These are phyloP conservation scores for Alternaria atra DNA, from an alignment of 2,329 filamentous ascomycete species.

Conservation along the genomic window DNA sequence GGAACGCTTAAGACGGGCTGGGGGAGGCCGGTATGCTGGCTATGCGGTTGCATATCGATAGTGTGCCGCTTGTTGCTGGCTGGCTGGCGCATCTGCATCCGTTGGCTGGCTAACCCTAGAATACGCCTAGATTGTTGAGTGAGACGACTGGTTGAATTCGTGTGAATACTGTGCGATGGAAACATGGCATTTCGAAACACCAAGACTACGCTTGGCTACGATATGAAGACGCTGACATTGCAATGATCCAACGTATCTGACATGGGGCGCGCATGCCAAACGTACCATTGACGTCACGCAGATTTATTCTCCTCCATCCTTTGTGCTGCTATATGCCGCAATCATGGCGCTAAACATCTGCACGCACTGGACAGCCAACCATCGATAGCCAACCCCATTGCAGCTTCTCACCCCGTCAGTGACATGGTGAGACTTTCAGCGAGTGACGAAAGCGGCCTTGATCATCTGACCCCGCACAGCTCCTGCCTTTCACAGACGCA, in stretches of 20 bases:
- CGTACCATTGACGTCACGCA: slow-evolving; percentile 18
- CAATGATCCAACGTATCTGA: slow-evolving; percentile 1
- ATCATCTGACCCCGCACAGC: slow-evolving; percentile 8
- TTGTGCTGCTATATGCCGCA: slow-evolving; percentile 2
- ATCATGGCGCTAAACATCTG: slow-evolving; percentile 1
- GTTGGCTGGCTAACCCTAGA: slow-evolving; percentile 1
- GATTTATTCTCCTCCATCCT: neutral
- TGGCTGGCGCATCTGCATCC: slow-evolving; percentile 4
- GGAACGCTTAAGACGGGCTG: slow-evolving; percentile 15
- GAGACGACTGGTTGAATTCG: slow-evolving; percentile 7
- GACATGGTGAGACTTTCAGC: slow-evolving; percentile 4
- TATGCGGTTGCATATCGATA: slow-evolving; percentile 16
- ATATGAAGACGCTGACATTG: neutral
- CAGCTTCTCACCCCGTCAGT: neutral
- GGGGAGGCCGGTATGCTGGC: slow-evolving; percentile 4
- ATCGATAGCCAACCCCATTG: slow-evolving; percentile 5
- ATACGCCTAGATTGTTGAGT: neutral
- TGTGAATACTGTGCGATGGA: neutral
- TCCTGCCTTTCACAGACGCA: slow-evolving; percentile 3
- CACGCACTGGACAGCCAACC: slow-evolving; percentile 2
- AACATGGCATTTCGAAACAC: slow-evolving; percentile 8
- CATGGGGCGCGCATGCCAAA: slow-evolving; percentile 6
- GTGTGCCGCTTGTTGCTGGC: slow-evolving; percentile 4
- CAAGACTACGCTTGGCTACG: slow-evolving; percentile 8
- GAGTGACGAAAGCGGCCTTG: slow-evolving; percentile 6